These are phyloP conservation scores for Lepidopterella palustris DNA, from an alignment of 495 filamentous ascomycete genomes.

Conservation along the genomic window DNA sequence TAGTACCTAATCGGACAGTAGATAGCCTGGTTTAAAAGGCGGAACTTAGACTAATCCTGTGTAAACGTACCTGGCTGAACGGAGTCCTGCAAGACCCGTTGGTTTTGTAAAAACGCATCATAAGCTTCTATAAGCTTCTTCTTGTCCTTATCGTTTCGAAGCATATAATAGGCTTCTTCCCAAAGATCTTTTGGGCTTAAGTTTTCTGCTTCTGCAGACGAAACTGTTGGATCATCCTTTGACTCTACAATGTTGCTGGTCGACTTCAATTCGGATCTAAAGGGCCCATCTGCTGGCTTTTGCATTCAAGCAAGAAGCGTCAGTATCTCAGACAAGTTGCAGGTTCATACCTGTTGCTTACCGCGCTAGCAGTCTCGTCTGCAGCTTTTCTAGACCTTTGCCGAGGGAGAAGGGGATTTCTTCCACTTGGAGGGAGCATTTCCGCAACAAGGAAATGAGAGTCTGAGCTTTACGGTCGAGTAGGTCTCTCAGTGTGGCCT, in stretches of 20 bases:
- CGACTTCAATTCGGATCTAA: not conserved
- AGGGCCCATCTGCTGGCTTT: not conserved
- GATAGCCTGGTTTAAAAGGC: not conserved
- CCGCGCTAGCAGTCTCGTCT: not conserved
- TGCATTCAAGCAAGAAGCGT: not conserved
- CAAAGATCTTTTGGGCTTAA: constrained; percentile 1
- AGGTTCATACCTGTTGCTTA: constrained; percentile 1
- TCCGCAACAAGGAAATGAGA: not conserved
- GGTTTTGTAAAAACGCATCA: not conserved
- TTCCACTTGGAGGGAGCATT: not conserved
- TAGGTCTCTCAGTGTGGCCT: not conserved
- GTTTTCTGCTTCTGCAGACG: constrained; percentile 1
- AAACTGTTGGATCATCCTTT: not conserved
- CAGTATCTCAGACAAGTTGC: not conserved
- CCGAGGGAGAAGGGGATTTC: not conserved
- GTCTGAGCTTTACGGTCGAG: not conserved
- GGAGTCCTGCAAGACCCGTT: not conserved
- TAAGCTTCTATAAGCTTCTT: constrained; percentile 1
- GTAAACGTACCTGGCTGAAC: constrained; percentile 2
- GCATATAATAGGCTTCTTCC: not conserved
- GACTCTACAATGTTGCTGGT: not conserved
- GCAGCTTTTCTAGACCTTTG: not conserved
- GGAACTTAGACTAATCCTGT: not conserved
- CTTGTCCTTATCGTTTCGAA: constrained; percentile 1
- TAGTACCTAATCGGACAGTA: not conserved